Evolutionary conservation across 1,284 basidiomycete species (phyloP), one percentile per base, ranked within the genome.

Genomic region (Psilocybe mexicana): DNA sequence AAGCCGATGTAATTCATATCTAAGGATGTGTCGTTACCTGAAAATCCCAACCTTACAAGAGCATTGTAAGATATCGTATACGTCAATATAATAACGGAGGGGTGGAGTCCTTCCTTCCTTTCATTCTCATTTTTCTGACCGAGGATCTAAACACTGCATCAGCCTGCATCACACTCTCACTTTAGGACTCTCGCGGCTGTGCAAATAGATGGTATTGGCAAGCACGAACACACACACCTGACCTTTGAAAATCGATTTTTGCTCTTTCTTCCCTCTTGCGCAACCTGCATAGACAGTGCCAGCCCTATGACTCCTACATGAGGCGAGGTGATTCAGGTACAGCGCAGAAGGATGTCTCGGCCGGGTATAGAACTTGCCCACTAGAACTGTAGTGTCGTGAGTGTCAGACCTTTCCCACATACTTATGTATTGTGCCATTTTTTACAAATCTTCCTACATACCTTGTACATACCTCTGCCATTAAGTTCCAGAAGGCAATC

Each of bases 241-340:
- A 11, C 43, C 45, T 54, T 18, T 18, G 52, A 58, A 63, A 63
- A 36, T 8, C 49, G n/a, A 36, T 51, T 59, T 48, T 54, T 44
- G 33, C 45, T 24, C 14, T 6, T 14, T 55, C 35, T 47, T 55
- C 64, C 67, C 60, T 59, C 18, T 65, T 55, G 74, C 84, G 87
- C 87, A 79, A 72, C 85, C 85, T 80, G 46, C 69, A 72, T 81
- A 89, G 87, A 89, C 87, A 89, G 87, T 89, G 81, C 87, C 86
- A 83, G 79, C 77, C 79, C 79, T 75, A 66, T 70, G 65, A 55
- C 60, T 58, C 64, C 65, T 62, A 84, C 77, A 74, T 70, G 68
- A 78, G 78, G 73, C 79, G 84, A 75, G 86, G 87, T 84, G 87
- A 89, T 89, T 84, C 76, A 70, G 83, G 87, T 81, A 64, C 66